A percentile compares a stretch with the other conserved stretches of the same genome.
Conservation (phyloP, 2,329 filamentous ascomycete species). For the Diplodia seriata region DNA sequence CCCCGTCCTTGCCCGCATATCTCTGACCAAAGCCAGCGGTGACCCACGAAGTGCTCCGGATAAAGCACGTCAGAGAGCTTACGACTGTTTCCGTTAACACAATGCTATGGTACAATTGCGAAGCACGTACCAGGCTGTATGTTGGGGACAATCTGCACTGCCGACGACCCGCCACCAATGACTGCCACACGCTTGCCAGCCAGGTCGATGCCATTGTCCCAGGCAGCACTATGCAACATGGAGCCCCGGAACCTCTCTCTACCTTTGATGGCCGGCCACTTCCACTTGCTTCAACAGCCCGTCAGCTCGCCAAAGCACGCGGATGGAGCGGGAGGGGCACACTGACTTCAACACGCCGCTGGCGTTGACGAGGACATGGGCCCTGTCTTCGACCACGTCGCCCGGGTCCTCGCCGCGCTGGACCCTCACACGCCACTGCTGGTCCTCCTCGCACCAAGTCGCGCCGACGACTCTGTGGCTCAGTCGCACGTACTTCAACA, state of each 20-base stretch:
- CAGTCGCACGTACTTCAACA: not conserved
- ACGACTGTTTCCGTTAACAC: not conserved
- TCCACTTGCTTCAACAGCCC: slow-evolving; percentile 44
- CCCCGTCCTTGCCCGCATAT: slow-evolving; percentile 55
- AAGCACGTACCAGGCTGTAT: slow-evolving; percentile 36
- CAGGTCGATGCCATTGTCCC: slow-evolving; percentile 44
- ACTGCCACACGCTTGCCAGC: slow-evolving; percentile 41
- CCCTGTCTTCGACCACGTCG: slow-evolving; percentile 44
- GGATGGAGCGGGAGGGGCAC: no score
- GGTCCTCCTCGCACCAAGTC: slow-evolving; percentile 52
- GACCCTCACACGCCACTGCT: slow-evolving; percentile 50
- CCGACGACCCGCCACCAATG: slow-evolving; percentile 46
- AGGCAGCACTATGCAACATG: slow-evolving; percentile 53
- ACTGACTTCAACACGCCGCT: slow-evolving; percentile 51
- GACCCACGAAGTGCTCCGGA: slow-evolving; percentile 60
- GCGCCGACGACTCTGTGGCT: not conserved
- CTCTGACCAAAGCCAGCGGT: slow-evolving; percentile 54
- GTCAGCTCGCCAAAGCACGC: not conserved
- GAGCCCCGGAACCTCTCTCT: slow-evolving; percentile 53
- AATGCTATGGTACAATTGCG: accelerated
- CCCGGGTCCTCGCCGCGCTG: slow-evolving; percentile 40
- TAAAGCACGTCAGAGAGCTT: slow-evolving; percentile 53
- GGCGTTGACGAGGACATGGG: slow-evolving; percentile 54
- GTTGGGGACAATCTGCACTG: slow-evolving; percentile 47
- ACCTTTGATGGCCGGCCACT: slow-evolving; percentile 54